Conservation (phyloP, 768 basidiomycete genomes). For the Boletus insuetus region DNA sequence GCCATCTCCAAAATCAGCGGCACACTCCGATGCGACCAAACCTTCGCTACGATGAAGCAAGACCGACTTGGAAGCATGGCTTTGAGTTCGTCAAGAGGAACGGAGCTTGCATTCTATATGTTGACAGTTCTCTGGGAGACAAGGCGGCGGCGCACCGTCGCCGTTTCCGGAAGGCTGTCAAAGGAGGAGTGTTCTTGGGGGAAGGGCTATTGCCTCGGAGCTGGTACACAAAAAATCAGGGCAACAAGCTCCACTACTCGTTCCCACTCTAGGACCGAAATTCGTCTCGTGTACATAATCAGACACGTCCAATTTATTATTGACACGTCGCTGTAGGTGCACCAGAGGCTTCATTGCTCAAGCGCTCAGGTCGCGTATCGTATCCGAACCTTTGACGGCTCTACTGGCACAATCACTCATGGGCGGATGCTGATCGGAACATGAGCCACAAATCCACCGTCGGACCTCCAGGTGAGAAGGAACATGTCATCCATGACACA, state of each 20-base stretch:
- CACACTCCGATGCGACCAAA: conserved; percentile 13
- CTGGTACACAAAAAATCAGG: background rate
- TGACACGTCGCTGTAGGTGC: conserved; percentile 3
- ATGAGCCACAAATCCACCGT: conserved; percentile 1
- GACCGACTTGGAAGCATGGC: conserved; percentile 6
- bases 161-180: conserved; percentile 13
- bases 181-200: background rate
- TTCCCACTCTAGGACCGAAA: conserved; percentile 19
- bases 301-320: background rate
- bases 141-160: conserved; percentile 18
- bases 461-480: conserved; percentile 7
- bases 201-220: conserved; percentile 12
- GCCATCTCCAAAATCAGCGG: conserved; percentile 13
- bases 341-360: conserved; percentile 11
- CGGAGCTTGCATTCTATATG: conserved; percentile 2
- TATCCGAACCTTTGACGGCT: conserved; percentile 1
- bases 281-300: conserved; percentile 14
- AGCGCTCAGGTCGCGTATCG: background rate
- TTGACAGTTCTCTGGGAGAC: conserved; percentile 15
- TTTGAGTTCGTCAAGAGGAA: conserved; percentile 5
- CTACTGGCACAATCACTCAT: background rate
- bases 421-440: conserved; percentile 29
- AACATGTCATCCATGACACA: conserved; percentile 9
- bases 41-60: background rate
- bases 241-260: conserved; percentile 3